Evolutionary conservation across 2,329 filamentous ascomycete species (phyloP).

Genomic region (Stagonosporopsis chrysanthemi): DNA sequence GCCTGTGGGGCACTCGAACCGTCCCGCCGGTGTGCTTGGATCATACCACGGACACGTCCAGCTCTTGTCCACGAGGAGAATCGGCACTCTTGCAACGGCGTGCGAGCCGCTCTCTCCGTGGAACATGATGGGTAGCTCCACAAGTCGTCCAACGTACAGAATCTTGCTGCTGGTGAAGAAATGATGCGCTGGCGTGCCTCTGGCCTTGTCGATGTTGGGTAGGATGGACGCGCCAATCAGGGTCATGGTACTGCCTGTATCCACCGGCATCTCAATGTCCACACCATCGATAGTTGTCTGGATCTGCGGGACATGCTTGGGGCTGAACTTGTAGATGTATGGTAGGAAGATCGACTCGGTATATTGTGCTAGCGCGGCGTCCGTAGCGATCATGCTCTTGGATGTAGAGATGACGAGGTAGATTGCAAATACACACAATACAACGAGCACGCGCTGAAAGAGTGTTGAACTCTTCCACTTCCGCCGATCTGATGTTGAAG

Average conservation of each 20-base stretch:
- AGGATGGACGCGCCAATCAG: slow-evolving; percentile 45
- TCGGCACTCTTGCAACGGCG: slow-evolving; percentile 37
- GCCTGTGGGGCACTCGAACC: slow-evolving; percentile 39
- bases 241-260: slow-evolving; percentile 47
- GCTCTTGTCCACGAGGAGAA: slow-evolving; percentile 45
- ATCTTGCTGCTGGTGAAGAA: slow-evolving; percentile 48
- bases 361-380: slow-evolving; percentile 22
- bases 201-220: slow-evolving; percentile 31
- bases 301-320: slow-evolving; percentile 37
- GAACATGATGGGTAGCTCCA: slow-evolving; percentile 40
- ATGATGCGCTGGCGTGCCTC: slow-evolving; percentile 40
- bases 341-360: slow-evolving; percentile 44
- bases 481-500: slow-evolving; percentile 26
- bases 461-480: slow-evolving; percentile 32
- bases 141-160: slow-evolving; percentile 43
- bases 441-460: slow-evolving; percentile 20
- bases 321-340: slow-evolving; percentile 38
- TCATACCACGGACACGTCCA: slow-evolving; percentile 47
- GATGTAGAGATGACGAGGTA: slow-evolving; percentile 17
- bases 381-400: slow-evolving; percentile 19
- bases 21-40: slow-evolving; percentile 31
- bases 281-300: slow-evolving; percentile 38
- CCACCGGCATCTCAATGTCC: slow-evolving; percentile 43
- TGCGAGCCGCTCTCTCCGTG: slow-evolving; percentile 29
- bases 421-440: slow-evolving; percentile 6